Evolutionary conservation across 2,329 filamentous ascomycete species (phyloP).

Genomic region (Mycocentrospora acerina): DNA sequence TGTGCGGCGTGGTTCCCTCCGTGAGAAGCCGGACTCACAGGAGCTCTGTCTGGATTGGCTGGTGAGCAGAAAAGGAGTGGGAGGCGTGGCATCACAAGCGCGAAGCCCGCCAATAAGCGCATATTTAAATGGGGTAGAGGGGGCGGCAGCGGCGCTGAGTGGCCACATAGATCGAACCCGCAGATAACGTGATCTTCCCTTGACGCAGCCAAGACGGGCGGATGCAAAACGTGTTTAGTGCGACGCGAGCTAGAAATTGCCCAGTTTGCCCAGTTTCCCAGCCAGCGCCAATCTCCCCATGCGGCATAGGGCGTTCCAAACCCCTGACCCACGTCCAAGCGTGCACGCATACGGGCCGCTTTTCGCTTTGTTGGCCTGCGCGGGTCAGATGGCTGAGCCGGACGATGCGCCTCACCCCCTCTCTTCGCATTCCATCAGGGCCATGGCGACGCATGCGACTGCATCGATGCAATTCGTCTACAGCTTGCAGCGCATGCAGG

Average conservation of each 20-base stretch:
- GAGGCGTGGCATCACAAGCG: constrained; percentile 17
- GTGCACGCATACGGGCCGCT: constrained; percentile 13
- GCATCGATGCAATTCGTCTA: neutral
- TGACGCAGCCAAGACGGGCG: neutral
- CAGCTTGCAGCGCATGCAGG: neutral
- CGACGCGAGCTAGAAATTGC: neutral
- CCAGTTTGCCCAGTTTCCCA: neutral
- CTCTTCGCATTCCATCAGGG: neutral
- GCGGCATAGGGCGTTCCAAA: too few species aligned
- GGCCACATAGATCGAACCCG: constrained; percentile 1
- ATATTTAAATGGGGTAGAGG: constrained; percentile 10
- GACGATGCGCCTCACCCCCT: neutral
- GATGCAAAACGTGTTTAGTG: neutral
- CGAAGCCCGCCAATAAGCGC: constrained; percentile 28
- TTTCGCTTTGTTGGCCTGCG: constrained; percentile 6
- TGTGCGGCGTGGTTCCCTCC: constrained; percentile 19
- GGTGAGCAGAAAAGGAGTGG: constrained; percentile 10
- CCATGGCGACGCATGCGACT: neutral
- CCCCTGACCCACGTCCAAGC: neutral
- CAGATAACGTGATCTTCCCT: too few species aligned
- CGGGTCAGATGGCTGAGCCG: neutral
- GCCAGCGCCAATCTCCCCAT: neutral
- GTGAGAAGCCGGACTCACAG: constrained; percentile 1
- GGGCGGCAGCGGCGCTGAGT: constrained; percentile 21
- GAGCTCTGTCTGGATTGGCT: constrained; percentile 18